Evolutionary conservation across 2,329 filamentous ascomycete genomes (phyloP), one percentile per base, ranked within the genome.

Genomic region (Sclerotinia minor): DNA sequence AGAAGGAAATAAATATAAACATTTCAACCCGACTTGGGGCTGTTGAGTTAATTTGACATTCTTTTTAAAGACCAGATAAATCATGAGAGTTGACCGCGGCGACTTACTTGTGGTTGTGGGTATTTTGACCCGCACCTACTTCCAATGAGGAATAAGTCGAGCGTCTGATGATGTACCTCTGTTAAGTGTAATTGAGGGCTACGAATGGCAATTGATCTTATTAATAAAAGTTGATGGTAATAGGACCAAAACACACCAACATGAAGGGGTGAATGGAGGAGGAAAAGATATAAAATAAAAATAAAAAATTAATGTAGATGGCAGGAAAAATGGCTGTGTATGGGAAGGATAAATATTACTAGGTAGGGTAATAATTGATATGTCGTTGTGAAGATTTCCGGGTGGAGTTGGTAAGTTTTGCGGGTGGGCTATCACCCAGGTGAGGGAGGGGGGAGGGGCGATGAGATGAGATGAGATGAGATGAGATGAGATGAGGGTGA

Each of bases 121-220:
- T 67, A 67, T 67, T 44, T 7, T 45, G 65, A 60, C 65, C 65
- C 65, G 57, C 65, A 60, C 47, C 65, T 67, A 67, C 65, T 63
- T 63, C 57, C 17, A 67, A 67, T 63, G 26, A 61, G 65, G 65
- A 63, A 67, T 50, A 67, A 67, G 35, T 45, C 24, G 35, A 41
- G 47, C 60, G 45, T 65, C 41, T 41, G 41, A 57, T 67, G 38
- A 41, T 41, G 38, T 41, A 41, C 38, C 2, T 41, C 38, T 11
- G 38, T 41, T 17, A 41, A 24, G 45, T 35, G 26, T 61, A 45
- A 47, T 41, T 24, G 53, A 38, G 38, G 38, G 64, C 53, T 59
- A 21, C 53, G 47, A 66, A 66, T 66, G 15, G 19, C n/a, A 50
- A 59, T 57, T 35, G 44, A 66, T 52, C 17, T 50, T 41, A 4